Evolutionary conservation across 2,329 filamentous ascomycete genomes (phyloP).

Genomic region (Apiospora phragmitis): DNA sequence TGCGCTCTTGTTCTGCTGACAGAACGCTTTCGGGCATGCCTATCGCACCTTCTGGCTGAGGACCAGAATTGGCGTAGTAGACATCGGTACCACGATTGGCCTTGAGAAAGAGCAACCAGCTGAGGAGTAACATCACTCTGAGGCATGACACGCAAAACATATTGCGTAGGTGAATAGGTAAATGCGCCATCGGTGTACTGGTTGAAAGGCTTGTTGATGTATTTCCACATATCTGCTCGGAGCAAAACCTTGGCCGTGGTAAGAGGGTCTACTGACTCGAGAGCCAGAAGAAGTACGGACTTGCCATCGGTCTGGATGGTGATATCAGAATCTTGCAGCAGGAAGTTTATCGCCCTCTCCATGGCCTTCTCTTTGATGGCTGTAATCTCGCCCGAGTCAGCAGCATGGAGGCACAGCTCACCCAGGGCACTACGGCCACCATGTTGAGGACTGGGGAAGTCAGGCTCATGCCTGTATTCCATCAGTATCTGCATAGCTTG

Average conservation of each 20-base stretch:
- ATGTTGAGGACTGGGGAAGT: constrained; percentile 65
- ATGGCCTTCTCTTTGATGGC: constrained; percentile 52
- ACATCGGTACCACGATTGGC: constrained; percentile 54
- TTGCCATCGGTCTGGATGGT: constrained; percentile 57
- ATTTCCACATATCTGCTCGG: constrained; percentile 65
- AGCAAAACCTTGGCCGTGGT: constrained; percentile 58
- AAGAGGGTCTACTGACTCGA: constrained; percentile 57
- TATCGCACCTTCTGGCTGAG: constrained; percentile 53
- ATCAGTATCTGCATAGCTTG: constrained; percentile 57
- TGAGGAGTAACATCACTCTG: constrained; percentile 39
- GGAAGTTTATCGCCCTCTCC: constrained; percentile 56
- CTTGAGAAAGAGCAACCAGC: constrained; percentile 48
- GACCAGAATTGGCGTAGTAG: constrained; percentile 53
- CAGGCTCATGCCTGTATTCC: constrained; percentile 60
- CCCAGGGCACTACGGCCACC: constrained; percentile 63
- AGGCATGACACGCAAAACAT: constrained; percentile 50
- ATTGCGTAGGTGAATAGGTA: constrained; percentile 67
- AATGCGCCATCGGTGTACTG: constrained; percentile 51
- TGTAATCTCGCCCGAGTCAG: constrained; percentile 45
- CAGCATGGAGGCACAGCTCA: constrained; percentile 61
- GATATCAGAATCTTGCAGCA: constrained; percentile 59
- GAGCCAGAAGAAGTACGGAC: constrained; percentile 59
- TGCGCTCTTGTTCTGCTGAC: constrained; percentile 50
- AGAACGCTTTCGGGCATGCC: constrained; percentile 53
- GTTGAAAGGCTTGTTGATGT: constrained; percentile 61